These are phyloP conservation scores for Pecoramyces ruminantium DNA, from an alignment of 192 early-diverging fungal species.

Conservation along the genomic window DNA sequence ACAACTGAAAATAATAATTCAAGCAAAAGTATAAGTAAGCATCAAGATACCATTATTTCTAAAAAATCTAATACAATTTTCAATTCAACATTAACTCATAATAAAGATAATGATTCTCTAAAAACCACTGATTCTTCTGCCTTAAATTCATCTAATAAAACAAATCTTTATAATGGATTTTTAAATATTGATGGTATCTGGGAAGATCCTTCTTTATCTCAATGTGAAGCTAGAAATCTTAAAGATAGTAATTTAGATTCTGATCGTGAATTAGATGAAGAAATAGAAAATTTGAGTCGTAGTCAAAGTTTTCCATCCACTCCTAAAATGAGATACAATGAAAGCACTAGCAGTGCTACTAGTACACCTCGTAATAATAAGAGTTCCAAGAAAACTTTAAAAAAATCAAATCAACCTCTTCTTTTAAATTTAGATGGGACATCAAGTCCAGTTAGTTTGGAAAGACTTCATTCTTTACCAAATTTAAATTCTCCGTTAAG, in stretches of 20 bases:
- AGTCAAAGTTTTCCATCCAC: neutral
- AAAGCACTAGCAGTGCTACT: neutral
- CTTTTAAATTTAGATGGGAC: neutral
- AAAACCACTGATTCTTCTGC: too few relatives aligned
- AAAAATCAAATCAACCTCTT: neutral
- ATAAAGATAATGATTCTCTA: too few relatives aligned
- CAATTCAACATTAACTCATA: too few relatives aligned
- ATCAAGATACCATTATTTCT: too few relatives aligned
- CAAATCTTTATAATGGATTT: neutral
- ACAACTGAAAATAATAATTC: too few relatives aligned
- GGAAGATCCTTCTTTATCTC: neutral
- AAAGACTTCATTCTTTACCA: neutral
- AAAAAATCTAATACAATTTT: too few relatives aligned
- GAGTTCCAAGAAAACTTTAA: neutral
- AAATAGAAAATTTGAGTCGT: neutral
- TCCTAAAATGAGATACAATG: neutral
- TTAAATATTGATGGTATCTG: neutral
- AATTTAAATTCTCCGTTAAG: neutral
- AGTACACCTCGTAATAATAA: neutral
- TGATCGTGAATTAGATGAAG: neutral
- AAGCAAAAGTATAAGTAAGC: too few relatives aligned
- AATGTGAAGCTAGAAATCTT: neutral
- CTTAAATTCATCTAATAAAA: too few relatives aligned
- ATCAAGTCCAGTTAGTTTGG: neutral
- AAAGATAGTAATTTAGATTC: neutral